Conservation (phyloP, 768 basidiomycete species). For the Pulveroboletus sp. region DNA sequence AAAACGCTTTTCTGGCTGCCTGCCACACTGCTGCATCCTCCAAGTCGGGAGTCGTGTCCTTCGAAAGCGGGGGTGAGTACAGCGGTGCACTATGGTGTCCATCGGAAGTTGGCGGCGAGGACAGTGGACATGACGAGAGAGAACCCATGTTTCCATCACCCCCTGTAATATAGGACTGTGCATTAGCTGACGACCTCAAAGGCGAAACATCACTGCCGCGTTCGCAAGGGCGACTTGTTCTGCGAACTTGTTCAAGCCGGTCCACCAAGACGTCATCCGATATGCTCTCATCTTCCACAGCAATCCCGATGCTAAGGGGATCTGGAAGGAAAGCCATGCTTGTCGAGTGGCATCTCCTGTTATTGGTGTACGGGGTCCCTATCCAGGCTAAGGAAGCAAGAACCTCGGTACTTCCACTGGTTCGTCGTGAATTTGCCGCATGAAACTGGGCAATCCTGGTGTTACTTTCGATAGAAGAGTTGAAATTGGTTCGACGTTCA, state of each 20-base stretch:
- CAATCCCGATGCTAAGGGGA: slow-evolving; percentile 38
- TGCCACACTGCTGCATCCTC: slow-evolving; percentile 34
- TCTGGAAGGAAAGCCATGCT: slow-evolving; percentile 1
- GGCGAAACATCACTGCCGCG: background rate
- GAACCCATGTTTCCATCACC: background rate
- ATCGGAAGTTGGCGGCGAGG: background rate
- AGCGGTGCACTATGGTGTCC: background rate
- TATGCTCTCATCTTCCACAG: slow-evolving; percentile 48
- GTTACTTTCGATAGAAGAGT: background rate
- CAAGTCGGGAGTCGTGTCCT: slow-evolving; percentile 5
- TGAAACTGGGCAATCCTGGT: background rate
- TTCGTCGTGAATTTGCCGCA: slow-evolving; percentile 3
- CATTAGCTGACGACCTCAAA: background rate
- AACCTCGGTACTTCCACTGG: slow-evolving; percentile 22
- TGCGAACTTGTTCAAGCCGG: slow-evolving; percentile 44
- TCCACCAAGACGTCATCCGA: slow-evolving; percentile 50
- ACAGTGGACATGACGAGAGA: background rate
- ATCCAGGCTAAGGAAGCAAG: slow-evolving; percentile 36
- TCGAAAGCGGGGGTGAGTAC: slow-evolving; percentile 1
- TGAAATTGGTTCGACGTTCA: slow-evolving; percentile 22
- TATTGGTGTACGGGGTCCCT: slow-evolving; percentile 11
- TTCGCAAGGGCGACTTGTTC: slow-evolving; percentile 9
- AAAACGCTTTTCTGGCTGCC: slow-evolving; percentile 37
- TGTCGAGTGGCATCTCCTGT: background rate
- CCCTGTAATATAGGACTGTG: background rate